phyloP scores from a whole-genome alignment of 768 basidiomycete species.

The Hericium coralloides region DNA sequence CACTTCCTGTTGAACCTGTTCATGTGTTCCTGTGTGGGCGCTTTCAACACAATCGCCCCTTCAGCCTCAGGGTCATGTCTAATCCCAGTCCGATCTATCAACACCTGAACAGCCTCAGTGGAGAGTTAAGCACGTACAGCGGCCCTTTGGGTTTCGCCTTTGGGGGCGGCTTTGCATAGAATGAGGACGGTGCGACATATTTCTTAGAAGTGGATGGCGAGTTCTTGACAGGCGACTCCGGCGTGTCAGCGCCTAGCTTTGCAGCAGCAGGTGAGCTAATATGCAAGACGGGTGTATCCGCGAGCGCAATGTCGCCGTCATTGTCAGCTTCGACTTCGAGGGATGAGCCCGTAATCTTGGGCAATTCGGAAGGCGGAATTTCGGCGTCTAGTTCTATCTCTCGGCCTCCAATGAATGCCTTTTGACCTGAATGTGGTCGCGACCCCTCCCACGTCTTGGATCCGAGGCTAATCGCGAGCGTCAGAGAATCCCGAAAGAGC shows the following conservation, averaged over 20 bases:
- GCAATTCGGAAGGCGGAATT: slow-evolving; percentile 43
- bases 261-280: slow-evolving; percentile 3
- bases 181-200: slow-evolving; percentile 49
- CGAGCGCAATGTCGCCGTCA: slow-evolving; percentile 15
- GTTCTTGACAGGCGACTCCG: slow-evolving; percentile 14
- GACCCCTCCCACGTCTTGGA: slow-evolving; percentile 53
- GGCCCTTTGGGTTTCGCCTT: slow-evolving; percentile 24
- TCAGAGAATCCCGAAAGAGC: not conserved
- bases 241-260: not conserved
- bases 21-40: slow-evolving; percentile 59
- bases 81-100: not conserved
- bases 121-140: slow-evolving; percentile 33
- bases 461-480: slow-evolving; percentile 40
- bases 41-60: slow-evolving; percentile 81
- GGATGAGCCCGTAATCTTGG: slow-evolving; percentile 28
- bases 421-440: slow-evolving; percentile 32
- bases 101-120: not conserved
- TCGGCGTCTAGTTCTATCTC: slow-evolving; percentile 53
- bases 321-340: slow-evolving; percentile 18
- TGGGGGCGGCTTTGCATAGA: slow-evolving; percentile 41
- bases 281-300: slow-evolving; percentile 6
- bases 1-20: slow-evolving; percentile 69
- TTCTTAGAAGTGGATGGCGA: slow-evolving; percentile 17
- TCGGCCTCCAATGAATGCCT: slow-evolving; percentile 45
- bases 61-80: slow-evolving; percentile 74